Evolutionary conservation across 257 asterid species (phyloP).

Genomic region (Voacanga thouarsii): DNA sequence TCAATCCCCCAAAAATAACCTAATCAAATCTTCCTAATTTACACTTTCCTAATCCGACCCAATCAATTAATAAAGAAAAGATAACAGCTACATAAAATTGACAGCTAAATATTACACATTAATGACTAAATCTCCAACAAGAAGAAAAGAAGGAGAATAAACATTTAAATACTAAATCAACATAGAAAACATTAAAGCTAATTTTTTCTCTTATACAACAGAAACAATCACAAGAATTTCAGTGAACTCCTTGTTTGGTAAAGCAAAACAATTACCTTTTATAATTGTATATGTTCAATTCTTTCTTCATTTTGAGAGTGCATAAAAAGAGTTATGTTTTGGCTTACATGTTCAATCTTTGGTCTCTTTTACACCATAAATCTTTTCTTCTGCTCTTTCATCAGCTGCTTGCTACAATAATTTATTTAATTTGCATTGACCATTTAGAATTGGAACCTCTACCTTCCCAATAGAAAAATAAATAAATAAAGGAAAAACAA

Average conservation of each 20-base stretch:
- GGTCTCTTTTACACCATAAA: neutral
- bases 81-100: too few species aligned
- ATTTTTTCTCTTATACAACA: neutral
- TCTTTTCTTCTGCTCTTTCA: neutral
- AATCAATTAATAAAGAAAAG: too few species aligned
- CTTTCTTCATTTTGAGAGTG: neutral
- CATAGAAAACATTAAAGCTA: neutral
- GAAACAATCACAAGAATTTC: neutral
- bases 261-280: neutral
- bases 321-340: neutral
- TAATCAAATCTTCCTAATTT: too few species aligned
- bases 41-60: too few species aligned
- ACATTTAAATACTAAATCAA: neutral
- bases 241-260: neutral
- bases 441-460: neutral
- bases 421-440: neutral
- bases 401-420: neutral
- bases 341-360: neutral
- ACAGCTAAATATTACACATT: too few species aligned
- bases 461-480: neutral
- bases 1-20: too few species aligned
- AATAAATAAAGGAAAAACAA: neutral
- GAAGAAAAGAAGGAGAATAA: neutral
- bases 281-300: neutral
- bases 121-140: too few species aligned